Evolutionary conservation across 2,329 filamentous ascomycete species (phyloP).

Genomic region (Trichoderma koningii): DNA sequence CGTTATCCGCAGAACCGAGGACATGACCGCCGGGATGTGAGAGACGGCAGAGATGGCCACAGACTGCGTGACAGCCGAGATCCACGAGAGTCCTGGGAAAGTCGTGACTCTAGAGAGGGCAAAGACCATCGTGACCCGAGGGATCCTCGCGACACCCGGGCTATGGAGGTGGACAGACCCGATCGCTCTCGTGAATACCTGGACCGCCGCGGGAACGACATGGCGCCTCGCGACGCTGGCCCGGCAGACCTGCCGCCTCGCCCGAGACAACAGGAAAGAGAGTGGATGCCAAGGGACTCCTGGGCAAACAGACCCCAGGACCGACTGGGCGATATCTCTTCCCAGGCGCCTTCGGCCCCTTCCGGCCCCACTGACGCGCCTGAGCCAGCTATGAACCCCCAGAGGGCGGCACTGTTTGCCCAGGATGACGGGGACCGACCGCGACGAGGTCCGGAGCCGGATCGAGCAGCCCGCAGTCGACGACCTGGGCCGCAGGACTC

Average conservation of each 20-base stretch:
- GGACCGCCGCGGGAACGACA: constrained; percentile 49
- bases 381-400: constrained; percentile 58
- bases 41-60: constrained; percentile 37
- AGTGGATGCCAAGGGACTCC: constrained; percentile 41
- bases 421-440: constrained; percentile 38
- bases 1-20: constrained; percentile 47
- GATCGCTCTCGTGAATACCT: constrained; percentile 47
- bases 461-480: constrained; percentile 37
- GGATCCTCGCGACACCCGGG: constrained; percentile 42
- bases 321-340: constrained; percentile 36
- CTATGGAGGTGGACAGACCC: constrained; percentile 46
- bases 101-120: constrained; percentile 36
- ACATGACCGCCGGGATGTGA: constrained; percentile 45
- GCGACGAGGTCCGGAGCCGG: constrained; percentile 36
- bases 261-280: constrained; percentile 47
- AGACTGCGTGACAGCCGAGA: constrained; percentile 38
- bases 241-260: constrained; percentile 40
- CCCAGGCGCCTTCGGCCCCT: constrained; percentile 35
- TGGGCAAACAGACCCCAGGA: constrained; percentile 36
- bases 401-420: constrained; percentile 54
- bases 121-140: constrained; percentile 43
- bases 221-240: constrained; percentile 33
- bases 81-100: constrained; percentile 37
- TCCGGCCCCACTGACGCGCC: constrained; percentile 33
- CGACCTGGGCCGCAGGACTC: constrained; percentile 36